These are phyloP conservation scores for Boletus mariae DNA, from an alignment of 1,284 basidiomycete genomes.

Conservation along the genomic window DNA sequence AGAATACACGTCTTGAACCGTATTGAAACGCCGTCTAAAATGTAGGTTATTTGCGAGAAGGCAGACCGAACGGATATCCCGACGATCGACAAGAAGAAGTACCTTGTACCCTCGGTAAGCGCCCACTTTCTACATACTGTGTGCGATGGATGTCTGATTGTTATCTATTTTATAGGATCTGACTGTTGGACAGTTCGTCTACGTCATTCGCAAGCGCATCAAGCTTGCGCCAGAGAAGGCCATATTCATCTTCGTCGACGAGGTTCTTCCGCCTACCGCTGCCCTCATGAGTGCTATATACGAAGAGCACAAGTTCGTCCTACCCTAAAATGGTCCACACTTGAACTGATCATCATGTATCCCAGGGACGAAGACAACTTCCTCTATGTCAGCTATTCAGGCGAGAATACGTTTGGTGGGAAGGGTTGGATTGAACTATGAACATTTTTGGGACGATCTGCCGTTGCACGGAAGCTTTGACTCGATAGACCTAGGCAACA, in stretches of 20 bases:
- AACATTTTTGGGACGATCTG: slow-evolving; percentile 23
- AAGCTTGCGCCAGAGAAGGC: slow-evolving; percentile 99
- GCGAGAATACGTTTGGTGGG: slow-evolving; percentile 91
- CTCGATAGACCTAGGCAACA: slow-evolving; percentile 30
- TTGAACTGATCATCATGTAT: slow-evolving; percentile 16
- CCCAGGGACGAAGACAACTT: slow-evolving; percentile 93
- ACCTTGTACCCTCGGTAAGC: slow-evolving; percentile 91
- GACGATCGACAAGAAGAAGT: slow-evolving; percentile 99
- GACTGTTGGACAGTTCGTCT: slow-evolving; percentile 98
- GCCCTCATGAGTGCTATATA: slow-evolving; percentile 99
- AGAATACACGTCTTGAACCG: slow-evolving; percentile 8
- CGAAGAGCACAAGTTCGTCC: slow-evolving; percentile 96
- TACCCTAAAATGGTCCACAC: slow-evolving; percentile 1
- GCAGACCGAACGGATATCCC: slow-evolving; percentile 98
- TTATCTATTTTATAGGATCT: slow-evolving; percentile 66
- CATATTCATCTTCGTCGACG: slow-evolving; percentile 99
- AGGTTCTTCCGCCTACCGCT: slow-evolving; percentile 96
- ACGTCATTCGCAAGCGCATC: slow-evolving; percentile 99
- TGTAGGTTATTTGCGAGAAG: slow-evolving; percentile 98
- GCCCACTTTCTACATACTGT: slow-evolving; percentile 4
- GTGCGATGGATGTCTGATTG: slow-evolving; percentile 20
- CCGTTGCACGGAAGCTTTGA: slow-evolving; percentile 22
- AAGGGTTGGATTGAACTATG: slow-evolving; percentile 50
- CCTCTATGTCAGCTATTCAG: slow-evolving; percentile 94
- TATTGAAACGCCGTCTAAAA: slow-evolving; percentile 17